Evolutionary conservation across 371 early-diverging fungal genomes (phyloP), one percentile per base, ranked within the genome.

Genomic region (Massospora cicadina): DNA sequence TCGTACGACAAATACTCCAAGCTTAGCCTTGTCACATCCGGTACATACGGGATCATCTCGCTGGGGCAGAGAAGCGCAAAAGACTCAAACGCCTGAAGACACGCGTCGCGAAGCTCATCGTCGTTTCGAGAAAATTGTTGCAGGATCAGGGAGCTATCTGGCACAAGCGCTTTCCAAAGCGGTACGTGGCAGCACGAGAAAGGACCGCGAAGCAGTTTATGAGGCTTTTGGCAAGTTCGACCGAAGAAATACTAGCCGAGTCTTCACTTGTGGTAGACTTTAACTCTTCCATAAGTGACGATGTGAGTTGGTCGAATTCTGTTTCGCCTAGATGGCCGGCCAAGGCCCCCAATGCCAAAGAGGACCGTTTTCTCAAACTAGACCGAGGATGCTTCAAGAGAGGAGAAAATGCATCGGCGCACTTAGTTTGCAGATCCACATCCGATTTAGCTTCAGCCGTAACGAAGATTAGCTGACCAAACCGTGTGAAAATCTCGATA

Each of bases 321-420:
- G 81, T 79, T 65, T 90, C 90, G 13, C 79, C 78, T 1, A 79
- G 72, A 69, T 88, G 80, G 21, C 80, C 77, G 2, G 86, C 88
- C n/a, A 85, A 72, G 59, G 77, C 76, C 26, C 75, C 76, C 65
- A 72, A 60, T 33, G n/a, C 89, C 0, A 79, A 71, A 2, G 87
- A 85, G 2, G 88, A 79, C 58, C 93, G 78, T 74, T 93, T 93
- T 33, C 93, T 83, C 33, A 92, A 76, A 2, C 91, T 87, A 23
- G 90, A 78, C 31, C 90, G 83, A 0, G 81, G 67, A 71, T 91
- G 83, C 54, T 78, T 72, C 56, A 92, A 75, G 17, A 86, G 76
- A 1, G 79, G 78, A 54, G 89, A 74, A 28, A 94, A 71, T 3
- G 81, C 74, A 30, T 73, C 70, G 68, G 86, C 86, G 27, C 87